Conservation (phyloP, 2,329 filamentous ascomycete species). For the Arthrobotrys iridis region DNA sequence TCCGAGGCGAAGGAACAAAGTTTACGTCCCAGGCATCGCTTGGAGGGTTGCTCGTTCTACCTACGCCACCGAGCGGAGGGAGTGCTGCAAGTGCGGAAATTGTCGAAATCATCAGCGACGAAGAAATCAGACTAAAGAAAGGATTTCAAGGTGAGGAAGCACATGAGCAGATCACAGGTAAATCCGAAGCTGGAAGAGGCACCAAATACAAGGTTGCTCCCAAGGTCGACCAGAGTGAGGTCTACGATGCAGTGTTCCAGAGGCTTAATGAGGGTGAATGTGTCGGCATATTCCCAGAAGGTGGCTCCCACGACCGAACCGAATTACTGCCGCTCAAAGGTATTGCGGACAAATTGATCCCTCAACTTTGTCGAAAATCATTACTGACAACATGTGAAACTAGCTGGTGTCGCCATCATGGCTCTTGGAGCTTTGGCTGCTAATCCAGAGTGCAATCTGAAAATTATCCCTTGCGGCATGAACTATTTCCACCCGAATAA, state of each 20-base stretch:
- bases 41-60: conserved; percentile 86
- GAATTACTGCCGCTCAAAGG: conserved; percentile 88
- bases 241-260: conserved; percentile 92
- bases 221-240: conserved; percentile 90
- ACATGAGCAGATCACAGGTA: conserved; percentile 81
- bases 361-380: background rate
- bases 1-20: conserved; percentile 81
- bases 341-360: conserved; percentile 57
- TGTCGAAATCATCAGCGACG: conserved; percentile 78
- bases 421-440: conserved; percentile 87
- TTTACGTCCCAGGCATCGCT: conserved; percentile 80
- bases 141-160: conserved; percentile 81
- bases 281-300: conserved; percentile 96
- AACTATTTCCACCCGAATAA: conserved; percentile 99
- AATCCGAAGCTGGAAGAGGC: conserved; percentile 76
- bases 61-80: conserved; percentile 69
- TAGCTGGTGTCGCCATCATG: conserved; percentile 96
- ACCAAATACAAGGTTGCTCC: conserved; percentile 87
- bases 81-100: conserved; percentile 85
- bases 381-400: conserved; percentile 47
- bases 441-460: conserved; percentile 85
- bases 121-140: conserved; percentile 86
- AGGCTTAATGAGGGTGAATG: conserved; percentile 83
- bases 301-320: conserved; percentile 92
- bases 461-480: conserved; percentile 97